Evolutionary conservation across 2,329 filamentous ascomycete genomes (phyloP).

Genomic region (Sclerotinia spermophila): DNA sequence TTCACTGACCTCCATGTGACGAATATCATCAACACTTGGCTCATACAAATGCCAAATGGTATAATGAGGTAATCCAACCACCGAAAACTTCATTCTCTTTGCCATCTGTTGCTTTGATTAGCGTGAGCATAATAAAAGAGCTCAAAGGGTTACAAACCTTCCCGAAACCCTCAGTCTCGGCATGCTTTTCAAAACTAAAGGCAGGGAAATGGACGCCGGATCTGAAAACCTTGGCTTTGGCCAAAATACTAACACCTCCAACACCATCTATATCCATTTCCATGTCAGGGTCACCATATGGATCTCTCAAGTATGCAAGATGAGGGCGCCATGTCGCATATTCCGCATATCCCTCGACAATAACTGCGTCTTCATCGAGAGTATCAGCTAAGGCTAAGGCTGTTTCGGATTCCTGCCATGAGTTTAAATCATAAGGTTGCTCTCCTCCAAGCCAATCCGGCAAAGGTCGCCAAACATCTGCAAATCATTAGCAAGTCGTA

Average conservation of each 20-base stretch:
- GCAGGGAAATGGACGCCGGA: conserved; percentile 95
- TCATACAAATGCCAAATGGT: conserved; percentile 99
- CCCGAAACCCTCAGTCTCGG: conserved; percentile 96
- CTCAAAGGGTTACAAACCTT: conserved; percentile 60
- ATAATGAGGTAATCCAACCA: conserved; percentile 94
- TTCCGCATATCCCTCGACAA: conserved; percentile 97
- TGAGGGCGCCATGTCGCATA: conserved; percentile 98
- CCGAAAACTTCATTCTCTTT: conserved; percentile 90
- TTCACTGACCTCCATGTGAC: conserved; percentile 79
- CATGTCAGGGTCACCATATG: conserved; percentile 97
- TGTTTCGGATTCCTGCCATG: conserved; percentile 98
- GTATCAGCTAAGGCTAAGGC: conserved; percentile 90
- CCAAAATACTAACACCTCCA: conserved; percentile 93
- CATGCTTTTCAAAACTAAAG: conserved; percentile 98
- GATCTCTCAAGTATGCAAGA: conserved; percentile 92
- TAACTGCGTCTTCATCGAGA: conserved; percentile 94
- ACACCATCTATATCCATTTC: conserved; percentile 99
- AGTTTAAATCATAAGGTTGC: conserved; percentile 97
- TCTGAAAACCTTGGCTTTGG: conserved; percentile 93
- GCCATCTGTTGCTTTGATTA: conserved; percentile 67
- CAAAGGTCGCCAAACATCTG: conserved; percentile 96
- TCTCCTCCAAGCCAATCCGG: conserved; percentile 98
- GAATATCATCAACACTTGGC: conserved; percentile 94
- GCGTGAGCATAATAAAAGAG: conserved; percentile 15
- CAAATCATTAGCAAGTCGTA: conserved; percentile 12